Percentiles rank a stretch among this genome's conserved stretches.
Evolutionary conservation across 2,329 filamentous ascomycete species (phyloP).

Genomic region (Pleurostoma richardsiae): DNA sequence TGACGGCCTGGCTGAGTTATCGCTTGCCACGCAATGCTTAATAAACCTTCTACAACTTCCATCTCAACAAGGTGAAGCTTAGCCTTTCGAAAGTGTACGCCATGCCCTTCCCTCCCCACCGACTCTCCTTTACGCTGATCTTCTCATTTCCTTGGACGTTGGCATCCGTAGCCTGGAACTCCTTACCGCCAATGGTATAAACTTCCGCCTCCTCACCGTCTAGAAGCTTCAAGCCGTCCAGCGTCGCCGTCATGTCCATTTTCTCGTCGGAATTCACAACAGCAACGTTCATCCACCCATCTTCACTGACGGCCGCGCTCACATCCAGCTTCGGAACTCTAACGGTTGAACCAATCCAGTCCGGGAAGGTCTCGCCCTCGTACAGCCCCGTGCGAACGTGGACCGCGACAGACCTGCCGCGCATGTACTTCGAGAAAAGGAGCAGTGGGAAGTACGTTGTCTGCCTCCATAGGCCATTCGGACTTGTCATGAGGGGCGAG

Average conservation of each 20-base stretch:
- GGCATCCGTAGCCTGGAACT: constrained; percentile 41
- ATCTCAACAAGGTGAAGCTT: background rate
- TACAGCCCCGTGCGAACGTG: constrained; percentile 62
- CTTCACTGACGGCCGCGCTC: constrained; percentile 53
- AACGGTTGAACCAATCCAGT: constrained; percentile 60
- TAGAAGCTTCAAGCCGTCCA: constrained; percentile 46
- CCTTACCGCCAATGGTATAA: constrained; percentile 55
- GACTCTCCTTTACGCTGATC: constrained; percentile 46
- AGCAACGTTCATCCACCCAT: constrained; percentile 58
- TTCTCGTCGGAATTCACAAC: constrained; percentile 70
- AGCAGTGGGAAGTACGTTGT: constrained; percentile 70
- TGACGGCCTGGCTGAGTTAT: too few species aligned
- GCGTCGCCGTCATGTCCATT: constrained; percentile 49
- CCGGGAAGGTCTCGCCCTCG: constrained; percentile 56
- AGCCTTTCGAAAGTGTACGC: background rate
- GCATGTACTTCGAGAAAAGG: constrained; percentile 67
- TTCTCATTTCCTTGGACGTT: constrained; percentile 60
- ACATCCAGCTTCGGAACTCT: constrained; percentile 66
- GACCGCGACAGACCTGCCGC: constrained; percentile 61
- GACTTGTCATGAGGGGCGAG: constrained; percentile 66
- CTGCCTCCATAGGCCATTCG: constrained; percentile 60
- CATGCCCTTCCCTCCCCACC: constrained; percentile 56
- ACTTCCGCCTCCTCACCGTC: constrained; percentile 44
- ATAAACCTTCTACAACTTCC: background rate
- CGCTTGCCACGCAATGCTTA: background rate